phyloP scores from a whole-genome alignment of 257 asterid genomes.

The Scutellaria galericulata region DNA sequence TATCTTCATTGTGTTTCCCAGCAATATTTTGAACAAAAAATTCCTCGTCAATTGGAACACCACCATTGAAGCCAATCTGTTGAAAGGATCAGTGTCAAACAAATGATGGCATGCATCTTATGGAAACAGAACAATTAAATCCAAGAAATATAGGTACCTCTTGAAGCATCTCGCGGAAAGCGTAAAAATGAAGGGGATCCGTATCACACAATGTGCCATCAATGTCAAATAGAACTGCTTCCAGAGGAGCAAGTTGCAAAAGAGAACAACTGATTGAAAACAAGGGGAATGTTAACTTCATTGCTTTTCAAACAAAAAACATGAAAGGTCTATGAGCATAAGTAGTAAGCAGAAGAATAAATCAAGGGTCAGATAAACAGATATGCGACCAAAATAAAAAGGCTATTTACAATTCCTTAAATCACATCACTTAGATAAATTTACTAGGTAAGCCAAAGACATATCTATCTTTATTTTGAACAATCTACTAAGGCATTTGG shows the following conservation, averaged over 20 bases:
- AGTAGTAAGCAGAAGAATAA: conserved; percentile 17
- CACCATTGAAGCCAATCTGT: conserved; percentile 89
- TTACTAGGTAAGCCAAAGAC: not conserved
- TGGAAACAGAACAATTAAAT: conserved; percentile 15
- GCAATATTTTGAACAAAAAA: conserved; percentile 66
- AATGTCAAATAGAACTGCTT: conserved; percentile 90
- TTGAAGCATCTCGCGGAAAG: conserved; percentile 77
- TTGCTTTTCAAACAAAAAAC: conserved; percentile 19
- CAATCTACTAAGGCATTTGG: not conserved
- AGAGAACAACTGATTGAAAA: conserved; percentile 64
- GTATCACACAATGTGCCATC: conserved; percentile 96
- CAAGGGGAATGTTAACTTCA: conserved; percentile 30
- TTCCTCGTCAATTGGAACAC: conserved; percentile 79
- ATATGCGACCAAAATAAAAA: not conserved
- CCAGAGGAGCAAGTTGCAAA: conserved; percentile 74
- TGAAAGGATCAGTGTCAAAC: conserved; percentile 15
- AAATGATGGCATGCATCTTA: conserved; percentile 3
- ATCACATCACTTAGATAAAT: conserved; percentile 1
- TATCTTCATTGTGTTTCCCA: conserved; percentile 88
- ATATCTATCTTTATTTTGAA: conserved; percentile 1
- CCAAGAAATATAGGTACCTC: conserved; percentile 49
- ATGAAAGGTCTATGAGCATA: conserved; percentile 1
- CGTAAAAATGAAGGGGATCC: conserved; percentile 81
- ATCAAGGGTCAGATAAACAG: not conserved
- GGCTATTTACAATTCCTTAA: not conserved